Conservation (phyloP, 2,329 filamentous ascomycete genomes). For the Helotiales sp. region DNA sequence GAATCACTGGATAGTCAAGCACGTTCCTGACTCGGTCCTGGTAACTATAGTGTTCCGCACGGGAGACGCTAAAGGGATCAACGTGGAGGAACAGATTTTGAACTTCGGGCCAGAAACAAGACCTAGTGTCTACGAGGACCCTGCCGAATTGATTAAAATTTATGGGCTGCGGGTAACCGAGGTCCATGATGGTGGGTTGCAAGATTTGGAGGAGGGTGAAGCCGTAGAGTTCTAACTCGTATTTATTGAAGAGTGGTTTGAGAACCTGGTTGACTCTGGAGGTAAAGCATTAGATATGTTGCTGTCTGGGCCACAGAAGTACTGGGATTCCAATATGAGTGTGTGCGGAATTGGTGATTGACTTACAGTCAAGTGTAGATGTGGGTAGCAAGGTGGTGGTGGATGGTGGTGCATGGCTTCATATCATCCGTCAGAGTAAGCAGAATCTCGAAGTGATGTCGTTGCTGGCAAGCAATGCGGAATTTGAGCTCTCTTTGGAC, state of each 20-base stretch:
- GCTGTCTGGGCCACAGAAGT: background rate
- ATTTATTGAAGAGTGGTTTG: constrained; percentile 8
- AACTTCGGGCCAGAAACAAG: background rate
- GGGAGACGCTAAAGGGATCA: background rate
- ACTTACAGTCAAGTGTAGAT: constrained; percentile 5
- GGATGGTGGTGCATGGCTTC: constrained; percentile 6
- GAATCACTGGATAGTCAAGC: constrained; percentile 3
- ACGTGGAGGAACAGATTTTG: background rate
- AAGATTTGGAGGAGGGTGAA: constrained; percentile 6
- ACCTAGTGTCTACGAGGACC: constrained; percentile 7
- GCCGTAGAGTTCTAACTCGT: constrained; percentile 6
- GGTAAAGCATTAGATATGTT: background rate
- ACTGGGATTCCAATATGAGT: background rate
- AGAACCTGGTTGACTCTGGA: background rate
- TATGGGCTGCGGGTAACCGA: background rate
- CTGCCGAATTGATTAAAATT: constrained; percentile 1
- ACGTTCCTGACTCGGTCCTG: background rate
- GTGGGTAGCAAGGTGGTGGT: background rate
- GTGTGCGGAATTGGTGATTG: background rate
- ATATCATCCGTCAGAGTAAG: constrained; percentile 1
- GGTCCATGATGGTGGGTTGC: background rate
- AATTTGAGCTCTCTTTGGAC: background rate
- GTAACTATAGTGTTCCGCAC: background rate
- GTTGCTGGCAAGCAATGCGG: background rate
- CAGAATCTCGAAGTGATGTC: constrained; percentile 9